Evolutionary conservation across 306 rosid species (phyloP), one percentile per base, ranked within the genome.

Genomic region (Cucurbita maxima): DNA sequence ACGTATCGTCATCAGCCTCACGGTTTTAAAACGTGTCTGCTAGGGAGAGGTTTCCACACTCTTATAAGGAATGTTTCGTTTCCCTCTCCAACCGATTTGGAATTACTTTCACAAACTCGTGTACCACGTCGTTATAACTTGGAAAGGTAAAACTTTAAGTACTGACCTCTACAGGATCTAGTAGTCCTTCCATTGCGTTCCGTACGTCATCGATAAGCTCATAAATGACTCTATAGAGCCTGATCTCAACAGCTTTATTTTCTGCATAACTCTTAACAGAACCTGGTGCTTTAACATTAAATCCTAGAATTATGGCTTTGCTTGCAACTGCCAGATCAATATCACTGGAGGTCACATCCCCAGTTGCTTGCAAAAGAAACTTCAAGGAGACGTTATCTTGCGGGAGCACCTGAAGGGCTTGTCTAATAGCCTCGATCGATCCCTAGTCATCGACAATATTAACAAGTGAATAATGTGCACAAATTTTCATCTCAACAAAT

Each of bases 181-280:
- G 78, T 56, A 94, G 97, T 54, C 97, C 99, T 83, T 94, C 99
- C 99, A 94, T 94, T 79, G 99, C 99, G 8, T 88, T 88, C 76
- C 97, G 83, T 40, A 91, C 91, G 40, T 94, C 97, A 72, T 89
- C 99, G 47, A 91, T 91, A 37, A 94, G 89, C 76, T 94, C 99
- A 72, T 94, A 94, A 71, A 94, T 94, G 56, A 94, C 91, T 91
- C 79, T 87, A 76, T 94, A 94, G n/a, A 86, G 73, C 80, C 99
- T 83, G 81, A 94, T 89, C 83, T 94, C 99, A 69, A 94, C 96
- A 1, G 83, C 87, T 86, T 94, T 94, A 78, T 85, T 91, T 0
- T 91, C 97, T 48, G 95, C 95, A 74, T 89, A 85, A 79, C 86
- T 94, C 81, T 91, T 94, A 51, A 94, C 96, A 37, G 97, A 77